Conservation (phyloP, 2,329 filamentous ascomycete genomes). For the Ophiostoma sp. region DNA sequence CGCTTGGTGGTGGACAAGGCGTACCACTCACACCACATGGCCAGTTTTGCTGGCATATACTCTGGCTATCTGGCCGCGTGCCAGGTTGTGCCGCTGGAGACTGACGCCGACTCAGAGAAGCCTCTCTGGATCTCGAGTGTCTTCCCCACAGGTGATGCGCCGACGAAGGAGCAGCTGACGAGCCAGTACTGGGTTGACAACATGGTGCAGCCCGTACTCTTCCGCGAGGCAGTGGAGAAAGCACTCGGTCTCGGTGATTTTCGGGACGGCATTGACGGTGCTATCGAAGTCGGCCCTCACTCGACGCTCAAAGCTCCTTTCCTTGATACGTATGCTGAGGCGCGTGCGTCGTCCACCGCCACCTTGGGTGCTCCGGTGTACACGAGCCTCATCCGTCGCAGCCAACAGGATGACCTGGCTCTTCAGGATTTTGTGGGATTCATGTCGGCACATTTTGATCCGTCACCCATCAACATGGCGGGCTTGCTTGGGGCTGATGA, state of each 20-base stretch:
- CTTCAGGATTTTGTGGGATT: constrained; percentile 35
- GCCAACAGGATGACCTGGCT: constrained; percentile 30
- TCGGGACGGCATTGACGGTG: constrained; percentile 33
- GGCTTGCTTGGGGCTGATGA: constrained; percentile 26
- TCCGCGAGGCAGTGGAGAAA: constrained; percentile 23
- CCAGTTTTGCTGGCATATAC: constrained; percentile 29
- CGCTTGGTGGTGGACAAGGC: constrained; percentile 36
- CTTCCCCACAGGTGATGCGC: constrained; percentile 26
- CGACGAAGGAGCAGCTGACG: constrained; percentile 22
- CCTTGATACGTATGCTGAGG: constrained; percentile 2
- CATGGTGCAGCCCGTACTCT: constrained; percentile 31
- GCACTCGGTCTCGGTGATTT: constrained; percentile 22
- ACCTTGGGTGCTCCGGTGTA: constrained; percentile 32
- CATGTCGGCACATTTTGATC: constrained; percentile 33
- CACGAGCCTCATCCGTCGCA: constrained; percentile 32
- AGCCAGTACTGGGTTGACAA: constrained; percentile 33
- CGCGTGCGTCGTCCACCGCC: constrained; percentile 21
- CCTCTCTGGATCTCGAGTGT: constrained; percentile 26
- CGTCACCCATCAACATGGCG: constrained; percentile 26
- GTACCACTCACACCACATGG: constrained; percentile 38
- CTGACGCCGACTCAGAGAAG: neutral
- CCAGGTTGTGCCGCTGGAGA: constrained; percentile 14
- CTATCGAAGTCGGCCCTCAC: constrained; percentile 33
- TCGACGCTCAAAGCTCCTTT: constrained; percentile 27
- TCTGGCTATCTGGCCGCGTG: constrained; percentile 20